These are phyloP conservation scores for Gnomoniopsis smithogilvyi DNA, from an alignment of 2,329 filamentous ascomycete genomes.

Conservation along the genomic window DNA sequence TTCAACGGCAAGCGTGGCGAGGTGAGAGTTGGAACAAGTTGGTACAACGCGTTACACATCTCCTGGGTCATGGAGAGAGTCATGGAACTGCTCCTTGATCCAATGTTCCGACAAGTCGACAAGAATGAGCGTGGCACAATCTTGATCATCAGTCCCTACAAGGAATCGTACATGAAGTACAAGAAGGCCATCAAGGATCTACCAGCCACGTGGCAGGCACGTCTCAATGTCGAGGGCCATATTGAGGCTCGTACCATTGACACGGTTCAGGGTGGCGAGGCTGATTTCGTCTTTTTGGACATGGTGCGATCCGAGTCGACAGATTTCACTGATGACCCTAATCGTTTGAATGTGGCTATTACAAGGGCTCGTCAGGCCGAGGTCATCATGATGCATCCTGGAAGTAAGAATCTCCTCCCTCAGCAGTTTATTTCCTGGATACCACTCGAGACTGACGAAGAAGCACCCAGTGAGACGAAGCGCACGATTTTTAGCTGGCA, in stretches of 20 bases:
- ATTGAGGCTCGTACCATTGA: constrained; percentile 37
- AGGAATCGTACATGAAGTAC: constrained; percentile 32
- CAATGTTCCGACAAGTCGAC: constrained; percentile 27
- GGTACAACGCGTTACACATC: constrained; percentile 35
- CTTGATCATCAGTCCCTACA: constrained; percentile 38
- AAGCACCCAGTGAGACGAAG: constrained; percentile 2
- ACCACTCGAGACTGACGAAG: not conserved
- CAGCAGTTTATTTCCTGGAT: too few relatives aligned
- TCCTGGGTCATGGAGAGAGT: constrained; percentile 31
- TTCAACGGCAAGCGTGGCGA: constrained; percentile 11
- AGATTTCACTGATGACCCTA: constrained; percentile 38
- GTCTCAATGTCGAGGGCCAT: constrained; percentile 25
- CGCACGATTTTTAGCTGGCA: not conserved
- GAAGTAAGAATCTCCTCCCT: constrained; percentile 1
- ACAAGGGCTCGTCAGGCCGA: constrained; percentile 38
- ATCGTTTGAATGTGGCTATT: constrained; percentile 38
- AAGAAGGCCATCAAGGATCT: constrained; percentile 15
- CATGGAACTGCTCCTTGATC: constrained; percentile 27
- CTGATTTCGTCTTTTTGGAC: constrained; percentile 40
- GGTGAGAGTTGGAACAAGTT: constrained; percentile 28
- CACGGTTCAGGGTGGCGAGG: constrained; percentile 38
- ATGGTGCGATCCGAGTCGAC: constrained; percentile 35
- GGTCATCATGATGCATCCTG: constrained; percentile 36
- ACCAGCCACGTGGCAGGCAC: constrained; percentile 26
- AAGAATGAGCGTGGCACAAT: constrained; percentile 28